Percentiles rank a stretch among this genome's conserved stretches.
These are phyloP conservation scores for Pseudognaphalium luteoalbum DNA, from an alignment of 129 eudicot species.

Conservation along the genomic window DNA sequence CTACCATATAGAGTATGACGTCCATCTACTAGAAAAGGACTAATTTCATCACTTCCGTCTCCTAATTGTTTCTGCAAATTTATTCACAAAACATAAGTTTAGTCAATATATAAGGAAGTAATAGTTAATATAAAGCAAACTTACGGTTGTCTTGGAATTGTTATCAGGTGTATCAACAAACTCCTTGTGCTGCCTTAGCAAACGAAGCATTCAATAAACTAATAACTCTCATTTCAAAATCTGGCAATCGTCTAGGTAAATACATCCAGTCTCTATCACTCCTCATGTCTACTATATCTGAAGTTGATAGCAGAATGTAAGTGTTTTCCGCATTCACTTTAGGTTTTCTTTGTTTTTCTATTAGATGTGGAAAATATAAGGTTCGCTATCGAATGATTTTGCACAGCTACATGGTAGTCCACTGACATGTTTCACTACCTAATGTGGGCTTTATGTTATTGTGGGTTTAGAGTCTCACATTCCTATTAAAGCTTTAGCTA, in stretches of 20 bases:
- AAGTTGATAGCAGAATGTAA: too few species aligned
- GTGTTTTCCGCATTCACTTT: too few species aligned
- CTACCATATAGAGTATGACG: not conserved
- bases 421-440: too few species aligned
- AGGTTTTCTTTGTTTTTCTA: too few species aligned
- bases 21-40: too few species aligned
- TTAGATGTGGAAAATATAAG: too few species aligned
- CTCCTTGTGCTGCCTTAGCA: not conserved
- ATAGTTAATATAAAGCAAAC: not conserved
- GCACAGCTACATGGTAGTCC: too few species aligned
- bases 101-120: not conserved
- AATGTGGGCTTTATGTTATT: too few species aligned
- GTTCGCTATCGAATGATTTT: too few species aligned
- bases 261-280: not conserved
- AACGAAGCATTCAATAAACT: slow-evolving; percentile 2
- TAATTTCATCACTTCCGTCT: too few species aligned
- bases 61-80: not conserved
- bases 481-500: too few species aligned
- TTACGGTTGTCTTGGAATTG: not conserved
- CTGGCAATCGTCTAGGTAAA: slow-evolving; percentile 12
- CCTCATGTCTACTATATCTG: not conserved
- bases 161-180: not conserved
- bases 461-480: too few species aligned
- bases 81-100: not conserved
- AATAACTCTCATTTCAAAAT: not conserved